phyloP scores from a whole-genome alignment of 139 green algal species.

The Diplosphaera chodatii region DNA sequence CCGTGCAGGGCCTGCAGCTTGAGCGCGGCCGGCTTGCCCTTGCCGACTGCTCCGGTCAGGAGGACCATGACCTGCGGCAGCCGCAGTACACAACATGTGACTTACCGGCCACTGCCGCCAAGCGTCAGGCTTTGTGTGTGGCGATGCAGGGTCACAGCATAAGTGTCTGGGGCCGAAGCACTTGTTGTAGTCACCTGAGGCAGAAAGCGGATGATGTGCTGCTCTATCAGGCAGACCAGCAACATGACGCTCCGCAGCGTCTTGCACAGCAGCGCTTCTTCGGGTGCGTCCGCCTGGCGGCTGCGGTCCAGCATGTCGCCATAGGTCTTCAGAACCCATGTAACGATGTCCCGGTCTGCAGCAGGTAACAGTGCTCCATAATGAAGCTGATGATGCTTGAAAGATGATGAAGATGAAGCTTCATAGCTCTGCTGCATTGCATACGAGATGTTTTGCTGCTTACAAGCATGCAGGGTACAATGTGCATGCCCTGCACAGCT shows the following conservation, averaged over 20 bases:
- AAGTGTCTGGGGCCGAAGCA: no score
- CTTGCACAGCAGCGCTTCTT: conserved; percentile 4
- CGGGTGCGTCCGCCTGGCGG: neutral
- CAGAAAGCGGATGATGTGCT: conserved; percentile 25
- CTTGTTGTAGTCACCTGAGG: no score
- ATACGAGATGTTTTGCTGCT: no score
- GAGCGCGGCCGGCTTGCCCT: conserved; percentile 14
- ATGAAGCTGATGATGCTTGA: no score
- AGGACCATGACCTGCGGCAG: conserved; percentile 41
- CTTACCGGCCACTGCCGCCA: no score
- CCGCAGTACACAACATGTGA: neutral
- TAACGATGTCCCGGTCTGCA: conserved; percentile 41
- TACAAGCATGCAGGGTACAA: no score
- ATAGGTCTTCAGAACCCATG: conserved; percentile 42
- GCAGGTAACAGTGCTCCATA: no score
- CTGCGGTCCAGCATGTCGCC: conserved; percentile 32
- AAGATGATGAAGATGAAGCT: no score
- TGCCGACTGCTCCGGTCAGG: conserved; percentile 22
- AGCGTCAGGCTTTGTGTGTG: no score
- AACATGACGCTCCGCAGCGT: conserved; percentile 35
- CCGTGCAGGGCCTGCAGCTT: conserved; percentile 46
- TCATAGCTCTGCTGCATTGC: no score
- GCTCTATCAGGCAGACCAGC: conserved; percentile 27
- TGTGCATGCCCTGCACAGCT: no score
- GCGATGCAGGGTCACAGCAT: no score